Conservation (phyloP, 2,329 filamentous ascomycete genomes). For the Hypoxylon sp. region DNA sequence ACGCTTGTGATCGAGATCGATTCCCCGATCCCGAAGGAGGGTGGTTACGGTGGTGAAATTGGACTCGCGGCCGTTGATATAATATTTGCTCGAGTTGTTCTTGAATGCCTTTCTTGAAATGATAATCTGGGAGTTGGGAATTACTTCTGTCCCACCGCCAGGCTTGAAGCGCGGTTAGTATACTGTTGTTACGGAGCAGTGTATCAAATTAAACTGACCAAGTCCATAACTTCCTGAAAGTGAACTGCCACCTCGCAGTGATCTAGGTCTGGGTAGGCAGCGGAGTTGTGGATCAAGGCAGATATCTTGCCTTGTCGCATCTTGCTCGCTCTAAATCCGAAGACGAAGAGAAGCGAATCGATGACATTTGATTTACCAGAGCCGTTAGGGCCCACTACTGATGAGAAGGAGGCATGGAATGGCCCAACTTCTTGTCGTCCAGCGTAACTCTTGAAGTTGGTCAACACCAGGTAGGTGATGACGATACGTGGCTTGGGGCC, state of each 20-base stretch:
- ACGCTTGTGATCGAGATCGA: constrained; percentile 97
- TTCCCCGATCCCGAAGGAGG: constrained; percentile 86
- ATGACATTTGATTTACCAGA: constrained; percentile 99
- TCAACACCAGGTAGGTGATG: constrained; percentile 91
- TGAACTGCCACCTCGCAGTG: constrained; percentile 97
- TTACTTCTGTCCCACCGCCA: constrained; percentile 79
- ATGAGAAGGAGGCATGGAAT: constrained; percentile 97
- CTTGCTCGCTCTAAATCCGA: constrained; percentile 98
- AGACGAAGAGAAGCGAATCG: constrained; percentile 97
- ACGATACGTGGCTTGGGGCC: constrained; percentile 89
- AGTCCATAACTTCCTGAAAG: constrained; percentile 94
- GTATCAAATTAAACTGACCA: constrained; percentile 61
- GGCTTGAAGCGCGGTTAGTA: constrained; percentile 64
- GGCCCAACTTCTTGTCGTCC: constrained; percentile 95
- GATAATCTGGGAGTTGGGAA: constrained; percentile 87
- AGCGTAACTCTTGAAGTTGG: constrained; percentile 99
- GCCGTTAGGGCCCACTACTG: constrained; percentile 96
- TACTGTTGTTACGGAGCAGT: background rate
- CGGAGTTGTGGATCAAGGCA: constrained; percentile 97
- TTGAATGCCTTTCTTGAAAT: constrained; percentile 95
- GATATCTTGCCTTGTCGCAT: constrained; percentile 99
- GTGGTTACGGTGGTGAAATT: constrained; percentile 94
- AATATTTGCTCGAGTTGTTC: constrained; percentile 98
- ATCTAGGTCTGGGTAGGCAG: constrained; percentile 85
- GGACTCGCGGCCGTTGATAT: constrained; percentile 90